Conservation (phyloP, 192 early-diverging fungal species). For the Coemansia sp. region DNA sequence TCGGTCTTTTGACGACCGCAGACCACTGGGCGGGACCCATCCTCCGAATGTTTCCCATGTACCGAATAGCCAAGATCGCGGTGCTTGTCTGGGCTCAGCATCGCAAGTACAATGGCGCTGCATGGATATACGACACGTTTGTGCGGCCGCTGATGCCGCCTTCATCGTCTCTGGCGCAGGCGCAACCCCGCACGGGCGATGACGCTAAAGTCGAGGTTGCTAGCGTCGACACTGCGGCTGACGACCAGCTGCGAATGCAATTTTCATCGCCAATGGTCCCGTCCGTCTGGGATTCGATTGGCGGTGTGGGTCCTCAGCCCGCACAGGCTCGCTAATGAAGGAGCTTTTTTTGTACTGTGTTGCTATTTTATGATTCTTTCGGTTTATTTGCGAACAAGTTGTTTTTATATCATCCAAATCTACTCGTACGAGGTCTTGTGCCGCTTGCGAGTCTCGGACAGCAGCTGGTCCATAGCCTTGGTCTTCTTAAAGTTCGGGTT, state of each 20-base stretch:
- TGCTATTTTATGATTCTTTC: neutral
- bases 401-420: neutral
- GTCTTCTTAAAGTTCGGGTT: slow-evolving; percentile 75
- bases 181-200: neutral
- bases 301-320: neutral
- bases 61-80: slow-evolving; percentile 40
- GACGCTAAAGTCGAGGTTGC: neutral
- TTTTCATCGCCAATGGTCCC: slow-evolving; percentile 21
- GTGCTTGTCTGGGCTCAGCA: slow-evolving; percentile 49
- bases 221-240: neutral
- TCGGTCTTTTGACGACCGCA: slow-evolving; percentile 42
- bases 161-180: neutral
- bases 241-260: neutral
- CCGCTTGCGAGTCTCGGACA: slow-evolving; percentile 43
- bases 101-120: slow-evolving; percentile 42
- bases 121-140: slow-evolving; percentile 48
- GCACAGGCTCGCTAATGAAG: neutral
- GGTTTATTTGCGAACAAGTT: neutral
- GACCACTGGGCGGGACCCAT: slow-evolving; percentile 50
- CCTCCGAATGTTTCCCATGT: slow-evolving; percentile 45
- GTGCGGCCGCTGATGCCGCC: slow-evolving; percentile 43
- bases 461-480: slow-evolving; percentile 46
- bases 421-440: slow-evolving; percentile 31
- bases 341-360: neutral
- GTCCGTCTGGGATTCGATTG: slow-evolving; percentile 27